Conservation (phyloP, 306 rosid genomes). For the Fragaria nilgerrensis region DNA sequence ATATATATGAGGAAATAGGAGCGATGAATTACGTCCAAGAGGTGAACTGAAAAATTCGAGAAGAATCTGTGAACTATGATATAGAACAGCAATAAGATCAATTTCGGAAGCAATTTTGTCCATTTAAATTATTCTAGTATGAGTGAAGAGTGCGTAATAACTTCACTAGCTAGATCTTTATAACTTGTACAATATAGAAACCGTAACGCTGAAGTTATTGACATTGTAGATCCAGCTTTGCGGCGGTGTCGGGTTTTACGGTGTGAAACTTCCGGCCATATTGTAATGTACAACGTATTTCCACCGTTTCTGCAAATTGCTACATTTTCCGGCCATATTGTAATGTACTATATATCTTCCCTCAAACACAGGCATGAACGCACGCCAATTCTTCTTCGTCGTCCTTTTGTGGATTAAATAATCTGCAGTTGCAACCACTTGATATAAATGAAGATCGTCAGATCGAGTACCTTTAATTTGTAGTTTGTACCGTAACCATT, state of each 20-base stretch:
- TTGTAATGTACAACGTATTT: background rate
- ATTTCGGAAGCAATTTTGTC: background rate
- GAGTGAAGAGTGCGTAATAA: too few species aligned
- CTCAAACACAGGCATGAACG: background rate
- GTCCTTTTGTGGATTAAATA: conserved; percentile 27
- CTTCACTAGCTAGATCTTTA: too few species aligned
- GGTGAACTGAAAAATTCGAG: background rate
- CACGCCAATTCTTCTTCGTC: conserved; percentile 10
- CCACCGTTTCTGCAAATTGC: conserved; percentile 14
- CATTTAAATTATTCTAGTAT: too few species aligned
- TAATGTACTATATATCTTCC: background rate
- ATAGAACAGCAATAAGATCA: background rate
- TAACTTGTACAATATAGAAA: background rate
- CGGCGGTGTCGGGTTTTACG: background rate
- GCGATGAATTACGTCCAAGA: background rate
- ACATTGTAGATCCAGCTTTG: background rate
- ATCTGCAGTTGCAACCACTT: conserved; percentile 30
- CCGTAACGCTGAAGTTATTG: background rate
- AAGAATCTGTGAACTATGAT: background rate
- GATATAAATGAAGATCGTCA: conserved; percentile 28
- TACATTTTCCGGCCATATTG: background rate
- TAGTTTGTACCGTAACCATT: conserved; percentile 20
- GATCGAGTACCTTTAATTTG: background rate
- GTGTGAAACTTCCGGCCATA: background rate
- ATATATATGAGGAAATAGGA: background rate